Evolutionary conservation across 164 flowering plant species (phyloP).

Genomic region (Vitis amurensis): DNA sequence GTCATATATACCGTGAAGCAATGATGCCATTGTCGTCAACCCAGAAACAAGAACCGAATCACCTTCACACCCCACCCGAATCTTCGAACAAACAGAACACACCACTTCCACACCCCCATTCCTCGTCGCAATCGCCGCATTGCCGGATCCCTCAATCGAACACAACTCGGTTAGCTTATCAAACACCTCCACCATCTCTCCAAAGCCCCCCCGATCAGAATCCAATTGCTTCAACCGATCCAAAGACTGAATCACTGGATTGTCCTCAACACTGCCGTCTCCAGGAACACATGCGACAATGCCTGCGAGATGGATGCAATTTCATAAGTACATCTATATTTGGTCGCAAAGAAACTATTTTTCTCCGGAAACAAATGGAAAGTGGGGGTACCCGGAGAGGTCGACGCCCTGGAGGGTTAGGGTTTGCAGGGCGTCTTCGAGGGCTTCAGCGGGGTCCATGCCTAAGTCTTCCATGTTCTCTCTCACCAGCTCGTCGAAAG

Average conservation of each 20-base stretch:
- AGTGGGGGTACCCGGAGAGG: constrained; percentile 65
- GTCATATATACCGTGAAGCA: constrained; percentile 59
- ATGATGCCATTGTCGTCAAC: constrained; percentile 54
- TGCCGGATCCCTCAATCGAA: constrained; percentile 47
- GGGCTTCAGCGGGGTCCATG: constrained; percentile 91
- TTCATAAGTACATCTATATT: neutral
- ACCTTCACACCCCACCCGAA: constrained; percentile 23
- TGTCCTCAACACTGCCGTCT: constrained; percentile 45
- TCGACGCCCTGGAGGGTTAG: constrained; percentile 94
- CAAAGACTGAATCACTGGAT: constrained; percentile 66
- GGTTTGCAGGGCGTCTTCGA: constrained; percentile 86
- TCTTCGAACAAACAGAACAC: constrained; percentile 54
- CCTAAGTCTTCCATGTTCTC: constrained; percentile 96
- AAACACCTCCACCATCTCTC: constrained; percentile 46
- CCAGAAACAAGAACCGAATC: constrained; percentile 33
- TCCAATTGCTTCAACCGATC: constrained; percentile 49
- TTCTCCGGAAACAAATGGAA: neutral
- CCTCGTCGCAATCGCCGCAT: constrained; percentile 62
- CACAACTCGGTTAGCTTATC: constrained; percentile 52
- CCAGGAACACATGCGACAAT: constrained; percentile 76
- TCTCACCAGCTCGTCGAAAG: constrained; percentile 79
- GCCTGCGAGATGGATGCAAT: constrained; percentile 33
- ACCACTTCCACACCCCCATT: constrained; percentile 81
- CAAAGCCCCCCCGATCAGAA: constrained; percentile 17
- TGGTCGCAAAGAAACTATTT: neutral